These are phyloP conservation scores for Colletotrichum destructivum DNA, from an alignment of 2,329 filamentous ascomycete species.

Conservation along the genomic window DNA sequence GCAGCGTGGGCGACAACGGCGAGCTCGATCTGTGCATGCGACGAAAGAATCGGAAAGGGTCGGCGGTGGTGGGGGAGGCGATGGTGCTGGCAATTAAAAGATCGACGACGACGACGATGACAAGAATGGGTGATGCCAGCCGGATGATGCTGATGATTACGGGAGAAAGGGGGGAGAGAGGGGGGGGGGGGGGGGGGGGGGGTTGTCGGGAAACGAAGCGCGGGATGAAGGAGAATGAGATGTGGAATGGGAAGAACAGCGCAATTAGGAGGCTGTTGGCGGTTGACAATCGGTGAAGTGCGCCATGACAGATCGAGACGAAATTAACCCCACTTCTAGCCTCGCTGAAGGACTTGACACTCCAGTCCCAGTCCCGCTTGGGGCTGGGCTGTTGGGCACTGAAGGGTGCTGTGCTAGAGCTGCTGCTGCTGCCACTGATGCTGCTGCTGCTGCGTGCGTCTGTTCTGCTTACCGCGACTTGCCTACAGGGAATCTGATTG, in stretches of 20 bases:
- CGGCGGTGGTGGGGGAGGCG: background rate
- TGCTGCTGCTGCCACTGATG: background rate
- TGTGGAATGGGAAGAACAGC: conserved; percentile 41
- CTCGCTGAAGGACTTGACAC: conserved; percentile 42
- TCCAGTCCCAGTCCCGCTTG: conserved; percentile 1
- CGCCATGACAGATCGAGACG: conserved; percentile 42
- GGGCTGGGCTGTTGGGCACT: conserved; percentile 5
- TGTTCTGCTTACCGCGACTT: conserved; percentile 1
- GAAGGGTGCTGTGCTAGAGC: background rate
- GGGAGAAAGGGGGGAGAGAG: background rate
- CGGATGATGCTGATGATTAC: conserved; percentile 11
- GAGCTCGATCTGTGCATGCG: conserved; percentile 35
- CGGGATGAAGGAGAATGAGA: conserved; percentile 21
- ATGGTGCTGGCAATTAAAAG: conserved; percentile 26
- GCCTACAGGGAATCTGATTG: conserved; percentile 9
- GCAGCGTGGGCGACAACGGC: conserved; percentile 33
- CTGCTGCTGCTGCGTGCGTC: background rate
- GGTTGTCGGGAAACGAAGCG: conserved; percentile 26
- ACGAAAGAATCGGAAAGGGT: conserved; percentile 14
- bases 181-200: background rate
- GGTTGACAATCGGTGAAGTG: conserved; percentile 40
- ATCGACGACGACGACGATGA: conserved; percentile 2
- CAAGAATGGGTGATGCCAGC: conserved; percentile 7
- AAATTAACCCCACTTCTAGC: conserved; percentile 47
- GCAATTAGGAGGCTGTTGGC: conserved; percentile 37